Base-by-base conservation (phyloP, 2,329 filamentous ascomycete species). In the Pseudonectria foliicola region DNA sequence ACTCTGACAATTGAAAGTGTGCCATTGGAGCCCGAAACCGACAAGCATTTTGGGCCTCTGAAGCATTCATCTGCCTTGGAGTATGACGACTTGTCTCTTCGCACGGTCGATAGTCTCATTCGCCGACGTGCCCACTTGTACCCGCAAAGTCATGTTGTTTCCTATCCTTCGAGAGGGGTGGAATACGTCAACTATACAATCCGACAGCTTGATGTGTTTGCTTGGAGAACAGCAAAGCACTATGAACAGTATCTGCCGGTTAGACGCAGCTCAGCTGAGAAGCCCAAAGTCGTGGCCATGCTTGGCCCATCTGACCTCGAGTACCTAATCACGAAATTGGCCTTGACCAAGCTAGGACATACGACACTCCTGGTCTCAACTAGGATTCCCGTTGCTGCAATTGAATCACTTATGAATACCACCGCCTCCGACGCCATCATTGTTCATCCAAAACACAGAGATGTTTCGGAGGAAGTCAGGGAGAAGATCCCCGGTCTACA, bases 331-430 rank as follows among this genome's bases (percentile, higher is more conserved):
- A 68, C 71, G 4, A 57, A 71, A 27, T 61, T 77, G 29, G 74
- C 71, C 0, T 47, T 80, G 31, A 67, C 64, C 18, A 67, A 72
- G 40, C 56, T 79, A 10, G 75, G 75, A 7, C 72, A 73, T 55
- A 67, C 71, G 0, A 62, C 63, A 4, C 40, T 63, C 8, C 55
- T 61, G 28, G 39, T 63, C 12, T 63, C 59, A 3, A 61, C 57
- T 3, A 46, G 58, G 13, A 54, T 63, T 21, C 51, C 59, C 1
- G 45, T 53, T 2, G 49, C 46, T 6, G 60, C 59, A 2, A 43
- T 61, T 25, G 52, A 57, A 24, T 50, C 49, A 3, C 44, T 60
- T 2, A 37, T 59, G 21, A 45, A 30, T 10, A 34, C 42, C 2
- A 59, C 56, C 0, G 46, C 41, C 1, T 49, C 53, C 10, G 33